Evolutionary conservation across 371 early-diverging fungal genomes (phyloP).

Genomic region (Batrachochytrium dendrobatidis): DNA sequence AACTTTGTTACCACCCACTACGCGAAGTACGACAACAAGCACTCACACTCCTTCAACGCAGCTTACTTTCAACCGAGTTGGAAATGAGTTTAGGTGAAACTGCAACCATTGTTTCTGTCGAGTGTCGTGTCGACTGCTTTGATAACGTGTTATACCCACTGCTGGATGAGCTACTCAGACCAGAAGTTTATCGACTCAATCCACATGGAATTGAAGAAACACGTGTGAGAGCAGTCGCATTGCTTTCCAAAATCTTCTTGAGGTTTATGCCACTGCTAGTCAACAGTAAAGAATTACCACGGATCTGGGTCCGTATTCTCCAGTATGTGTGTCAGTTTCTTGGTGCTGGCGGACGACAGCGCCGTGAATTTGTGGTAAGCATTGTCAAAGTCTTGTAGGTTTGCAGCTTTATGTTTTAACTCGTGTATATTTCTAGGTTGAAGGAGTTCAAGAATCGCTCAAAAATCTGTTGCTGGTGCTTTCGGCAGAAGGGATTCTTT

Average conservation of each 20-base stretch:
- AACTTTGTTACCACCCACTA: conserved; percentile 59
- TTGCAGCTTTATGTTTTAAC: not conserved
- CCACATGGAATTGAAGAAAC: conserved; percentile 46
- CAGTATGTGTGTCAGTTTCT: conserved; percentile 24
- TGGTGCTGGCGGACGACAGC: conserved; percentile 18
- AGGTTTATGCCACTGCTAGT: conserved; percentile 47
- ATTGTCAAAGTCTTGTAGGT: not conserved
- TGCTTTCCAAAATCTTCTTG: conserved; percentile 60
- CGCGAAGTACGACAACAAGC: conserved; percentile 59
- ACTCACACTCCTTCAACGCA: conserved; percentile 52
- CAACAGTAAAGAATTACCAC: conserved; percentile 44
- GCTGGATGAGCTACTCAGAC: conserved; percentile 52
- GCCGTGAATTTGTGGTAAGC: conserved; percentile 45
- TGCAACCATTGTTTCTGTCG: conserved; percentile 16
- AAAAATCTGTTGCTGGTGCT: conserved; percentile 69
- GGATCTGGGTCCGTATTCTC: conserved; percentile 43
- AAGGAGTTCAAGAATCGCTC: conserved; percentile 53
- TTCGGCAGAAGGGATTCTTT: conserved; percentile 48
- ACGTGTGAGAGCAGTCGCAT: conserved; percentile 47
- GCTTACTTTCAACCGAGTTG: conserved; percentile 36
- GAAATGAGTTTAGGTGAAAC: conserved; percentile 19
- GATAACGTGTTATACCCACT: conserved; percentile 65
- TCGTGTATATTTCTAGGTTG: conserved; percentile 32
- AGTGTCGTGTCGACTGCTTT: conserved; percentile 50
- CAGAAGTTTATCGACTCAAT: conserved; percentile 46